Evolutionary conservation across 176 grass and related monocot species (phyloP).

Genomic region (Poa annua): DNA sequence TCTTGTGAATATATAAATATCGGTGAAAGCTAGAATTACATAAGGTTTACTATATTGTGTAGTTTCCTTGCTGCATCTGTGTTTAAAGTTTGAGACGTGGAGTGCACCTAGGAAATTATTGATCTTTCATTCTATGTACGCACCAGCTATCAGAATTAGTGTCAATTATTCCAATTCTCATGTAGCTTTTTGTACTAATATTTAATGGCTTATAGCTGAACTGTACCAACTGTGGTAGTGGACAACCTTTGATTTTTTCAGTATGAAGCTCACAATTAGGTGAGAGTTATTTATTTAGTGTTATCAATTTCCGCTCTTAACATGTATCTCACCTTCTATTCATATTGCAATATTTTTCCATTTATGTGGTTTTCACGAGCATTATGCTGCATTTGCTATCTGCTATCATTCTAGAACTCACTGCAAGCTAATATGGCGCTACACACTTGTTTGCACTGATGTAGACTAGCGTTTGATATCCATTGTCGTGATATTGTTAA

Average conservation of each 20-base stretch:
- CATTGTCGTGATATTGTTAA: neutral
- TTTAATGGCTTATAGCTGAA: constrained; percentile 27
- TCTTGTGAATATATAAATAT: constrained; percentile 1
- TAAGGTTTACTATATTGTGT: constrained; percentile 16
- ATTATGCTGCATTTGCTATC: neutral
- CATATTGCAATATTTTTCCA: neutral
- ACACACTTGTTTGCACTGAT: neutral
- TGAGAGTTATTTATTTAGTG: neutral
- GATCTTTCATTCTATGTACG: neutral
- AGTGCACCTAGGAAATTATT: constrained; percentile 8
- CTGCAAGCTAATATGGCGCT: neutral
- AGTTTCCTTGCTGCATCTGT: constrained; percentile 9
- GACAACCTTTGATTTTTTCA: constrained; percentile 47
- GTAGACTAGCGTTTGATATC: neutral
- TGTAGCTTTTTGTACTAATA: neutral
- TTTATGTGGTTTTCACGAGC: neutral
- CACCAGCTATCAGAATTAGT: constrained; percentile 8
- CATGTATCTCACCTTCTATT: neutral
- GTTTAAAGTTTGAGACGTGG: constrained; percentile 8
- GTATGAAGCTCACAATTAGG: constrained; percentile 63
- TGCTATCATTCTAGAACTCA: neutral
- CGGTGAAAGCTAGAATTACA: neutral
- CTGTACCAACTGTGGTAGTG: neutral
- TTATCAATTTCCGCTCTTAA: neutral
- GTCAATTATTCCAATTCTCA: too few relatives aligned